phyloP scores from a whole-genome alignment of 2,329 filamentous ascomycete species.

The Clarireedia monteithiana region DNA sequence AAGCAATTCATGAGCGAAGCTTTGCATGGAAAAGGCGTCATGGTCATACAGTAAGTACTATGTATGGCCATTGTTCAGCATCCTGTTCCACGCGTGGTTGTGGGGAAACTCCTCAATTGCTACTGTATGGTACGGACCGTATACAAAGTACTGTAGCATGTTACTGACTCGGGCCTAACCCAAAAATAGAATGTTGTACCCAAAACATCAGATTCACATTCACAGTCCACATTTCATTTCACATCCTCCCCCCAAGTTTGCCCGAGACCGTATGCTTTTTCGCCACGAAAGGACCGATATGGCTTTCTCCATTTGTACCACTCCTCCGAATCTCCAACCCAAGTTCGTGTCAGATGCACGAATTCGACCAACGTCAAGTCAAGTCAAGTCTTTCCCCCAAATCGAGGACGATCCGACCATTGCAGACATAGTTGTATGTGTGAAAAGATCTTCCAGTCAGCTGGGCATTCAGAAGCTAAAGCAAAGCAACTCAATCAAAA shows the following conservation, averaged over 20 bases:
- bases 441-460: slow-evolving; percentile 8
- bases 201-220: no score
- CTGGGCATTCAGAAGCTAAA: slow-evolving; percentile 1
- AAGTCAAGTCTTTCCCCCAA: background rate
- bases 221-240: background rate
- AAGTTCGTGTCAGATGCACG: background rate
- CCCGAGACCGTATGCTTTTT: background rate
- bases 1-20: background rate
- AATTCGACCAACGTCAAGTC: background rate
- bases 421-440: background rate
- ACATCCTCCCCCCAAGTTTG: background rate
- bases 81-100: slow-evolving; percentile 2
- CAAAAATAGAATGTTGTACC: slow-evolving; percentile 3
- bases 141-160: background rate
- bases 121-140: background rate
- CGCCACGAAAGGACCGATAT: slow-evolving; percentile 10
- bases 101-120: background rate
- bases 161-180: background rate
- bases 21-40: slow-evolving; percentile 2
- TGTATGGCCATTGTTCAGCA: background rate
- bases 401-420: background rate
- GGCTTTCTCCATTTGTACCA: slow-evolving; percentile 4
- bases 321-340: background rate
- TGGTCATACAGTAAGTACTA: background rate
- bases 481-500: background rate